Conservation (phyloP, 768 basidiomycete species). For the Boletus reticulatus region DNA sequence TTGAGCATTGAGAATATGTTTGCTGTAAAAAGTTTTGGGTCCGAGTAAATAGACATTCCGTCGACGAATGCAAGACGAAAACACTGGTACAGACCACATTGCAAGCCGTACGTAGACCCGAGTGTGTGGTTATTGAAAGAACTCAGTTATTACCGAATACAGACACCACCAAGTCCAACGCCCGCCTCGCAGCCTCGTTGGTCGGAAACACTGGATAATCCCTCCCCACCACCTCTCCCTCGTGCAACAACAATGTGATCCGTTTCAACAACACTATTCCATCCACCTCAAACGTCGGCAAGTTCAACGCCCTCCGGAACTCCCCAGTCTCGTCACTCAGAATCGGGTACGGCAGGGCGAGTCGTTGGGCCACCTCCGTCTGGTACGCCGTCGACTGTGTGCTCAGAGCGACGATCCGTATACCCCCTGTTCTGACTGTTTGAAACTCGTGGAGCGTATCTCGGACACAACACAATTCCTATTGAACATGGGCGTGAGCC, state of each 20-base stretch:
- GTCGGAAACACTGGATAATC: constrained; percentile 25
- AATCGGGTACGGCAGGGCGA: constrained; percentile 19
- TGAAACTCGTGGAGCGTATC: constrained; percentile 9
- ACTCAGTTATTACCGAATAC: constrained; percentile 1
- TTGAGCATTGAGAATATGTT: constrained; percentile 95
- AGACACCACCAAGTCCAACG: not conserved
- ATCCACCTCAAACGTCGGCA: constrained; percentile 21
- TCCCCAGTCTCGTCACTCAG: constrained; percentile 13
- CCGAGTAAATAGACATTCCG: not conserved
- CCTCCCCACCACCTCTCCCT: constrained; percentile 9
- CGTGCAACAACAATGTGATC: constrained; percentile 16
- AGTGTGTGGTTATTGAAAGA: not conserved
- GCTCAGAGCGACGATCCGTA: constrained; percentile 19
- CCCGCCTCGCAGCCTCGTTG: constrained; percentile 14
- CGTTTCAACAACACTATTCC: constrained; percentile 19
- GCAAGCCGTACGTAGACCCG: too few species aligned
- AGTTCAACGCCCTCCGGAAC: constrained; percentile 9
- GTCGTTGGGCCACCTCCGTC: constrained; percentile 13
- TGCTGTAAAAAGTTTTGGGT: constrained; percentile 45
- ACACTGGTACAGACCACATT: constrained; percentile 28
- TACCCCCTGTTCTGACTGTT: not conserved
- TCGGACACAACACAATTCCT: constrained; percentile 21
- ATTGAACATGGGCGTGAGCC: not conserved
- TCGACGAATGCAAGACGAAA: not conserved
- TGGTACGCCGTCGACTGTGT: constrained; percentile 20